Conservation (phyloP, 192 early-diverging fungal genomes). For the Backusella psychrophila region DNA sequence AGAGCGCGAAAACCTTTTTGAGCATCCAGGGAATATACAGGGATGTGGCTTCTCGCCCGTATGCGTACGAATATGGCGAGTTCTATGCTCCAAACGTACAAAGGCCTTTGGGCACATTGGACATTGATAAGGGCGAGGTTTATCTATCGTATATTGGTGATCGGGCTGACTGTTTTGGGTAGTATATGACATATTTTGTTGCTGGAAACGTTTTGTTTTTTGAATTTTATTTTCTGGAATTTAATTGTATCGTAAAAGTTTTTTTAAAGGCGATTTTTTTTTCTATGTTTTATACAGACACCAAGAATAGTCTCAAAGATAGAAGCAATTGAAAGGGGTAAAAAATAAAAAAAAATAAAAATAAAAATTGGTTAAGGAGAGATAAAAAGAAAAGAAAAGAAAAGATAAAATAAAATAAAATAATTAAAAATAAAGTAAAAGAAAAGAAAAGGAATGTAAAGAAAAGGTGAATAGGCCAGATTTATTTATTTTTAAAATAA, state of each 20-base stretch:
- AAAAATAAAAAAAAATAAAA: not conserved
- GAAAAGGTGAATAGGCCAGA: not conserved
- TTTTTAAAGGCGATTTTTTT: not conserved
- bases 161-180: not conserved
- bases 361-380: not conserved
- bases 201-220: not conserved
- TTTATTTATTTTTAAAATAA: not conserved
- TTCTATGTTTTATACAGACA: not conserved
- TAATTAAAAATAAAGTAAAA: not conserved
- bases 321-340: not conserved
- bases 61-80: constrained; percentile 81
- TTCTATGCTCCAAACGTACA: constrained; percentile 77
- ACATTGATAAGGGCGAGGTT: constrained; percentile 53
- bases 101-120: constrained; percentile 63
- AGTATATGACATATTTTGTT: not conserved
- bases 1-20: constrained; percentile 76
- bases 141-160: not conserved
- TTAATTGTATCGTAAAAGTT: not conserved
- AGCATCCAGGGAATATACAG: constrained; percentile 63
- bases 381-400: not conserved
- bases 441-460: not conserved
- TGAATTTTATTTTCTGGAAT: not conserved
- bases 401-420: not conserved
- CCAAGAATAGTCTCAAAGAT: not conserved
- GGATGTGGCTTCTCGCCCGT: constrained; percentile 81